phyloP scores from a whole-genome alignment of 179 eudicot genomes.

The Pouteria campechiana region DNA sequence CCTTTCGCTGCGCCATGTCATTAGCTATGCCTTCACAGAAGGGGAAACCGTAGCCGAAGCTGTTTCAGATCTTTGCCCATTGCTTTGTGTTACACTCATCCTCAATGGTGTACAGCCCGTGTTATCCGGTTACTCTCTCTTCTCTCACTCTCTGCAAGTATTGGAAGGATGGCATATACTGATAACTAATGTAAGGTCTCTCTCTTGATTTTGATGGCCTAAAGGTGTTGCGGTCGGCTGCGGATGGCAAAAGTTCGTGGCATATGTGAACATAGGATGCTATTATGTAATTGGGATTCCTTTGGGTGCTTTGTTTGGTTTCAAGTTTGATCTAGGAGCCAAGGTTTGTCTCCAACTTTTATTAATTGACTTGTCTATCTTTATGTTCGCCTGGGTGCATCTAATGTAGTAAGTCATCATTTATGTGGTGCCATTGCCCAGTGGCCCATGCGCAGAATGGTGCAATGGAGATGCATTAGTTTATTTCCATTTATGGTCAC shows the following conservation, averaged over 20 bases:
- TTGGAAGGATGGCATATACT: too few species aligned
- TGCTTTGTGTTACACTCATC: conserved; percentile 10
- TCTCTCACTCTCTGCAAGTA: too few species aligned
- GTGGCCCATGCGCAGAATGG: too few species aligned
- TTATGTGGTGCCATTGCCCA: too few species aligned
- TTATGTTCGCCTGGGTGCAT: too few species aligned
- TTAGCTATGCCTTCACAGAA: conserved; percentile 24
- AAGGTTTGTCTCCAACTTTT: too few species aligned
- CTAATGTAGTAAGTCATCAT: too few species aligned
- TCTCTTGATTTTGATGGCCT: too few species aligned
- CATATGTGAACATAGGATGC: conserved; percentile 29
- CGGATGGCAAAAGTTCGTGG: conserved; percentile 32
- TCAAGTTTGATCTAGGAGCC: conserved; percentile 17
- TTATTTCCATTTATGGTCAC: too few species aligned
- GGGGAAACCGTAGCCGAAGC: conserved; percentile 17
- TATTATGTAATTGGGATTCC: conserved; percentile 30
- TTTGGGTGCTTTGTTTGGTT: conserved; percentile 24
- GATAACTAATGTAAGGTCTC: too few species aligned
- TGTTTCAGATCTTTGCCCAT: conserved; percentile 17
- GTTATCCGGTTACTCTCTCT: conserved; percentile 10
- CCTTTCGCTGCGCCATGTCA: conserved; percentile 6
- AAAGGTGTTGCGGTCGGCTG: conserved; percentile 32
- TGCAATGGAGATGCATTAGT: too few species aligned
- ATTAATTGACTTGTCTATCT: too few species aligned
- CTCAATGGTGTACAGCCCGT: conserved; percentile 25